These are phyloP conservation scores for Urtica urens DNA, from an alignment of 306 rosid species.

Conservation along the genomic window DNA sequence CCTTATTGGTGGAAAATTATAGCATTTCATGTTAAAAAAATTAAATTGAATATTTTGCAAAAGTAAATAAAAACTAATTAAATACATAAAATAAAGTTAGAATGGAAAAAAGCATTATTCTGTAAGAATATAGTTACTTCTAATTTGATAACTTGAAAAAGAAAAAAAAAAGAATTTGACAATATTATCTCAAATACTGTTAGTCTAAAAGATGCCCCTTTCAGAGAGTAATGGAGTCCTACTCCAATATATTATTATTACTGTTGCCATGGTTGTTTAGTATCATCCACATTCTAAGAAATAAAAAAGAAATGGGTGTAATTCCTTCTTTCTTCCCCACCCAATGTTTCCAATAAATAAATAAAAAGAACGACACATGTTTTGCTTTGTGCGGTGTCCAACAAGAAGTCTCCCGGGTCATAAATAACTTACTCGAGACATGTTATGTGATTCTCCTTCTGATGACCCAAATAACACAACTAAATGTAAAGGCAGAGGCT, in stretches of 20 bases:
- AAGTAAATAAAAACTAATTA: too few relatives aligned
- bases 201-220: not conserved
- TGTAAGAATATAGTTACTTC: too few relatives aligned
- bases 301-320: constrained; percentile 1
- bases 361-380: constrained; percentile 15
- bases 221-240: not conserved
- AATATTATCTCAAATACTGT: not conserved
- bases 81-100: too few relatives aligned
- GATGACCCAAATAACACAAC: constrained; percentile 16
- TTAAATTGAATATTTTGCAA: too few relatives aligned
- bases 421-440: constrained; percentile 5
- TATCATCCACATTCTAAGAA: constrained; percentile 11
- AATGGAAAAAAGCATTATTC: too few relatives aligned
- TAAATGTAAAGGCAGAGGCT: constrained; percentile 10
- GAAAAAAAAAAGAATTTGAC: not conserved
- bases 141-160: too few relatives aligned
- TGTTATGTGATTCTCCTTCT: constrained; percentile 3
- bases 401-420: constrained; percentile 7
- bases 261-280: constrained; percentile 3
- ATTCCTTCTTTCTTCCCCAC: not conserved
- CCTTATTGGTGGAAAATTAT: too few relatives aligned
- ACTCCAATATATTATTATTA: constrained; percentile 14
- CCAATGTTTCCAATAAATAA: too few relatives aligned
- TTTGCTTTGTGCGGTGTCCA: constrained; percentile 7
- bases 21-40: too few relatives aligned